Evolutionary conservation across 164 flowering plant genomes (phyloP), one percentile per base, ranked within the genome.

Genomic region (Dillenia suffruticosa): DNA sequence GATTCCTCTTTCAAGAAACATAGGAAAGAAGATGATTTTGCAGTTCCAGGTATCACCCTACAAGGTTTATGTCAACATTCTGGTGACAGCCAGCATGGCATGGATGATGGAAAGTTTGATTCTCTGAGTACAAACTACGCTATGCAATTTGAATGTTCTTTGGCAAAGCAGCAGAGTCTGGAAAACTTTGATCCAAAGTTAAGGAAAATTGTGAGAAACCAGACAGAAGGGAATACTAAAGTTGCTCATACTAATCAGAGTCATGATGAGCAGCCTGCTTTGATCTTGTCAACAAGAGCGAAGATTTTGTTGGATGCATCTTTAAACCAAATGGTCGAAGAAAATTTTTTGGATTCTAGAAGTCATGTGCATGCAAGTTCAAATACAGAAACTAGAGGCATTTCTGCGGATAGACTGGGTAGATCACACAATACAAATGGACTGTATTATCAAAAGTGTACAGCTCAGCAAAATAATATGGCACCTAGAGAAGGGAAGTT

Each of bases 11-110:
- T 8, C 40, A 71, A 64, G 68, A 65, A 57, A 46, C 61, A 14
- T 51, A 62, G 59, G 45, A 65, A 65, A 24, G 69, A 59, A 32
- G 73, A 66, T 57, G 70, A 67, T 56, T 19, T 54, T 19, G 54
- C 49, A 59, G 69, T 73, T 63, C 72, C 79, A 51, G 26, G 51
- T 14, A 49, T 64, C 64, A 56, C 15, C 19, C 66, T 55, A 45
- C 56, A 65, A 43, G 65, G 56, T 13, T 54, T 8, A 53, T 15
- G 44, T 66, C 55, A 61, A 24, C 45, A 54, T 55, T 16, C 46
- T 47, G 58, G 49, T 22, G 66, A 51, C 32, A 16, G 40, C 61
- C 72, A 59, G 50, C 69, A 15, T 0, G 50, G 43, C 14, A 26
- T 62, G 13, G 62, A 60, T 24, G 57, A 11, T 49, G 67, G 58